Conservation (phyloP, 1,284 basidiomycete genomes). For the Ustilago esculenta region DNA sequence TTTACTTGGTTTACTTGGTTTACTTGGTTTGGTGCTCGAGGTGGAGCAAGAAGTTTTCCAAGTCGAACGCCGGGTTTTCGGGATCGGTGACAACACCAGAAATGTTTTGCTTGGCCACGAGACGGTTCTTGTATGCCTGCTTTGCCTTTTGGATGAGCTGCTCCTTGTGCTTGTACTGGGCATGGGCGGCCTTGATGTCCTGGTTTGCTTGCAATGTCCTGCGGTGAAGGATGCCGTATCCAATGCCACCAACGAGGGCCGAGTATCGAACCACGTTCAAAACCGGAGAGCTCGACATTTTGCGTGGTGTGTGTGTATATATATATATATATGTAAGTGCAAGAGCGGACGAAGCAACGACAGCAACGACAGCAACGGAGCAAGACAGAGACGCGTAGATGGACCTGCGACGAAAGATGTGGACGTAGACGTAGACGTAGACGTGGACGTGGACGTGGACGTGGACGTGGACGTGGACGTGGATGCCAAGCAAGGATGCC, state of each 20-base stretch:
- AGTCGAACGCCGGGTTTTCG: conserved; percentile 93
- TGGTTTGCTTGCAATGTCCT: conserved; percentile 85
- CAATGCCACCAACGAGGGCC: conserved; percentile 84
- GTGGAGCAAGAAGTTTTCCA: conserved; percentile 82
- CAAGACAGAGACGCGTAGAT: too few relatives aligned
- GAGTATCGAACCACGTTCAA: conserved; percentile 83
- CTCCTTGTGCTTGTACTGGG: conserved; percentile 60
- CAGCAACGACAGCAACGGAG: too few relatives aligned
- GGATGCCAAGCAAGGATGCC: too few relatives aligned
- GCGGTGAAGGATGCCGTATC: conserved; percentile 92
- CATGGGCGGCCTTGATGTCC: conserved; percentile 79
- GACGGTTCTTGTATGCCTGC: conserved; percentile 80
- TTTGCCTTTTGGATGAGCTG: conserved; percentile 83
- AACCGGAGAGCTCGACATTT: conserved; percentile 58
- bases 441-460: too few relatives aligned
- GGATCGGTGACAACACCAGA: conserved; percentile 75
- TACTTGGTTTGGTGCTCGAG: conserved; percentile 56
- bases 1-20: neutral
- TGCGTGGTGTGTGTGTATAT: too few relatives aligned
- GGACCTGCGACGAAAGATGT: too few relatives aligned
- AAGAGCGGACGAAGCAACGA: conserved; percentile 8
- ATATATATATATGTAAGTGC: conserved; percentile 16
- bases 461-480: too few relatives aligned
- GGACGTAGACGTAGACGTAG: too few relatives aligned
- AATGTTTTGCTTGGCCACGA: conserved; percentile 45